A percentile compares a stretch with the other conserved stretches of the same genome.
phyloP scores from a whole-genome alignment of 179 eudicot genomes.

The Camellia oleifera region DNA sequence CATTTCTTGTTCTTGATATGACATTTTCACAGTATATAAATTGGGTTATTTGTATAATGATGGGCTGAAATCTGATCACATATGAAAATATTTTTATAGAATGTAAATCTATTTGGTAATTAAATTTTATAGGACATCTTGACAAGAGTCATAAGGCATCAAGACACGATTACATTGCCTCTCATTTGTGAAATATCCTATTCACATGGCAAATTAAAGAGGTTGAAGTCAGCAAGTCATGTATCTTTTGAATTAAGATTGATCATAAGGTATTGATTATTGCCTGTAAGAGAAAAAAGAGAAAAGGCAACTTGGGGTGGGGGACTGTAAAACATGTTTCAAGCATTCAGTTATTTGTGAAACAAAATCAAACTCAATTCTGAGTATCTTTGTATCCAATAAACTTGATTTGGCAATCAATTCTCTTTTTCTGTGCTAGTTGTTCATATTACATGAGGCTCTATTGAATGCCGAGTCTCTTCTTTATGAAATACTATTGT shows the following conservation, averaged over 20 bases:
- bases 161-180: neutral
- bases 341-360: no score
- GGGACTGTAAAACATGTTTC: no score
- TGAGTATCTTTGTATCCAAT: neutral
- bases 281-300: no score
- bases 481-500: no score
- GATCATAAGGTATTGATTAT: neutral
- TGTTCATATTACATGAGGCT: no score
- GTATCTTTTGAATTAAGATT: neutral
- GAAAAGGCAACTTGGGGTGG: no score
- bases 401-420: neutral
- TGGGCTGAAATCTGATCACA: neutral
- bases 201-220: neutral
- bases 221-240: neutral
- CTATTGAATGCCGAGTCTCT: no score
- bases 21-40: neutral
- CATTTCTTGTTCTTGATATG: neutral
- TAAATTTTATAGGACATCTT: neutral
- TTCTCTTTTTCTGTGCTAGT: neutral
- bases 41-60: neutral
- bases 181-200: neutral
- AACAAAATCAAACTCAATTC: no score
- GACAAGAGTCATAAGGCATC: no score
- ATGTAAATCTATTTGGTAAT: neutral
- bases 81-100: neutral